Base-by-base conservation (phyloP, 148 eudicot species). In the Rhododendron vialii region DNA sequence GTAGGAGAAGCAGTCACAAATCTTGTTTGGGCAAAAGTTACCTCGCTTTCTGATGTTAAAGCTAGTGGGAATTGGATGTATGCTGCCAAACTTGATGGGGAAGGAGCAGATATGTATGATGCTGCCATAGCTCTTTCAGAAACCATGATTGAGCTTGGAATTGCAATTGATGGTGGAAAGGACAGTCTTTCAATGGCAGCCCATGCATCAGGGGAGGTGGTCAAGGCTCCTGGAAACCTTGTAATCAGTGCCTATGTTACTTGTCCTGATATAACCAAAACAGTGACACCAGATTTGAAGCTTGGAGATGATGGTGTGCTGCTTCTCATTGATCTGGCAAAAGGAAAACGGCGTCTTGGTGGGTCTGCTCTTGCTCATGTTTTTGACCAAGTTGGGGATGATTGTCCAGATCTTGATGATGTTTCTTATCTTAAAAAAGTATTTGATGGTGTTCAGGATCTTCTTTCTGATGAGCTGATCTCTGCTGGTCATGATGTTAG, bases 11-110 rank as follows among this genome's bases (percentile, higher is more conserved):
- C 98, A 45, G 93, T 96, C 28, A 96, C 98, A 61, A 96, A 95
- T 89, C 98, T 96, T 61, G 93, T 96, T 35, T 96, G 98, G 95
- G 96, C 99, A 9, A 90, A 91, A 88, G 90, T 95, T 84, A 95
- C 99, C 22, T 94, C 95, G 75, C 93, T 96, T 38, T 90, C 93
- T 80, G 97, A 95, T 90, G 96, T 96, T 47, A 96, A 96, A 86
- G 99, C 99, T 7, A 96, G 99, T 90, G 99, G 96, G 61, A 95
- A 96, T 86, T 95, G 98, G 99, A 96, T 96, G 99, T 96, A 96
- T 88, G 99, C 99, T 69, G 99, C 99, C 69, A 96, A 96, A 86
- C 93, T 95, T 78, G 99, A 96, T 36, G 98, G 98, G 59, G 97
- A 95, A 90, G 99, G 98, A 65, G 96, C 98, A 4, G 98, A 91